These are phyloP conservation scores for maize (Zea mays) DNA, from an alignment of 176 grass and related monocot species.

Conservation along the genomic window Zm-B73-REFERENCE-NAM-5.0 NC_050103.1:178267501-178268000, in stretches of 20 bases:
- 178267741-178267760: slow-evolving; percentile 58
- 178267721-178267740: slow-evolving; percentile 48
- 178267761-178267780: slow-evolving; percentile 65
- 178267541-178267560: slow-evolving; percentile 53
- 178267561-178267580: slow-evolving; percentile 61
- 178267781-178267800: slow-evolving; percentile 55
- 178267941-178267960: slow-evolving; percentile 29
- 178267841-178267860: slow-evolving; percentile 53
- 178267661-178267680: slow-evolving; percentile 46
- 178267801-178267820: slow-evolving; percentile 64
- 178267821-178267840: slow-evolving; percentile 56
- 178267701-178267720: slow-evolving; percentile 61
- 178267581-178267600: slow-evolving; percentile 72
- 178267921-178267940: slow-evolving; percentile 56
- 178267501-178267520: slow-evolving; percentile 77
- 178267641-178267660: slow-evolving; percentile 71
- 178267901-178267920: slow-evolving; percentile 43
- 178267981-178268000: slow-evolving; percentile 27
- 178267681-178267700: slow-evolving; percentile 62
- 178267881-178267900: slow-evolving; percentile 62
- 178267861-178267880: slow-evolving; percentile 58
- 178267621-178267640: slow-evolving; percentile 66
- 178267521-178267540: slow-evolving; percentile 68
- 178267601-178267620: slow-evolving; percentile 78
- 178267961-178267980: slow-evolving; percentile 39